Evolutionary conservation across 1,139 yeast species (phyloP).

Genomic region (Arxiozyma bovina): DNA sequence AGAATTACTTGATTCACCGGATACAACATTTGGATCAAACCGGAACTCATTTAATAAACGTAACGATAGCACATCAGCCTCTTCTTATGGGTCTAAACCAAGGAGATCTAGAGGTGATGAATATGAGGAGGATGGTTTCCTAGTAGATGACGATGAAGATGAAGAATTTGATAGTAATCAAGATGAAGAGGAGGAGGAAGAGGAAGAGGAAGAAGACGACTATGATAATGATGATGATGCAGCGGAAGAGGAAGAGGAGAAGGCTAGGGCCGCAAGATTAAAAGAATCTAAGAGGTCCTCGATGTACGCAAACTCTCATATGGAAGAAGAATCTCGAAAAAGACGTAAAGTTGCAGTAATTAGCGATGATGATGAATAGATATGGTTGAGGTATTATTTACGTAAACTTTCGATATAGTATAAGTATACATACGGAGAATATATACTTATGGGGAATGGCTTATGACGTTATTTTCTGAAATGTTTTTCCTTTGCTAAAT

Average conservation of each 20-base stretch:
- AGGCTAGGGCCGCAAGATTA: conserved; percentile 56
- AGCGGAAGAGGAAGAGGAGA: conserved; percentile 22
- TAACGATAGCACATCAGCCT: background rate
- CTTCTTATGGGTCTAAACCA: background rate
- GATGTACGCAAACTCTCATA: conserved; percentile 33
- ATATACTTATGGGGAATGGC: background rate
- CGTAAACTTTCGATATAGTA: background rate
- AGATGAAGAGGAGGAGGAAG: conserved; percentile 33
- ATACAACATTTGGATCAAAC: conserved; percentile 13
- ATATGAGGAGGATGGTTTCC: conserved; percentile 39
- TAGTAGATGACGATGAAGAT: conserved; percentile 39
- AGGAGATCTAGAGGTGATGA: conserved; percentile 24
- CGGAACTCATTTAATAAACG: background rate
- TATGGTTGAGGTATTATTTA: background rate
- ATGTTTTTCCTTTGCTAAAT: background rate
- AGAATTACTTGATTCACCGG: conserved; percentile 38
- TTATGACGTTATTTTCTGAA: background rate
- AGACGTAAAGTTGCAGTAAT: conserved; percentile 47
- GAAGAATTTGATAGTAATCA: conserved; percentile 43
- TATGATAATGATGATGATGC: conserved; percentile 41
- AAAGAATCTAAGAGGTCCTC: conserved; percentile 49
- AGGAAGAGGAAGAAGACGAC: conserved; percentile 35
- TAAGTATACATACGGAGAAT: background rate
- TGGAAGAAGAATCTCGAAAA: conserved; percentile 21
- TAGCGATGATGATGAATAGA: conserved; percentile 48